Evolutionary conservation across 352 stramenopile species (phyloP), one percentile per base, ranked within the genome.

Genomic region (Globisporangium spiculum): DNA sequence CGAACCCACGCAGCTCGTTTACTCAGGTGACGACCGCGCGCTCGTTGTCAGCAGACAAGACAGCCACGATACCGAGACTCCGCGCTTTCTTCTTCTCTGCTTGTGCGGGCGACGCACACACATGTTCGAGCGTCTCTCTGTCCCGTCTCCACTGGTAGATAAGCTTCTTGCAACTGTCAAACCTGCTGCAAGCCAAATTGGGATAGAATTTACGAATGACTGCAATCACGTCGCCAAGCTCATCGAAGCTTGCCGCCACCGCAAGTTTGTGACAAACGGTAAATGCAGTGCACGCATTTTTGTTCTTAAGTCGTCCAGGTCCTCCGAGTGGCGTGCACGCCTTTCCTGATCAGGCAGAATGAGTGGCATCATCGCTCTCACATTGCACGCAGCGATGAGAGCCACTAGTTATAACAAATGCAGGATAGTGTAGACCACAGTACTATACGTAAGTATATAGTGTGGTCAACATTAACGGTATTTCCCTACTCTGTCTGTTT

Each of bases 181-280:
- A 60, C 55, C 56, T 69, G 56, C 27, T 62, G 56, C 38, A 62
- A 62, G 16, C 56, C 56, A 62, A 36, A 55, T 55, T 55, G n/a
- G 46, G 48, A 55, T 55, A 55, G 2, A 55, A 55, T 55, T 55
- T 55, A 55, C 48, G 48, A 30, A 55, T 55, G 20, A 55, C 48
- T 6, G 48, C 48, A 55, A 20, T 18, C 48, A 55, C 18, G 48
- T 55, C 48, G 48, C 48, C 48, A 55, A 55, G 48, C 48, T 55
- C 18, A 55, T 55, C 48, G 16, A 55, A 55, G 48, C 48, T 55
- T 55, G 48, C 48, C 48, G 30, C 48, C 48, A 27, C n/a, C 48
- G 48, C 48, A 55, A 55, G 48, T 6, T 55, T 55, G 48, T 55
- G 48, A 30, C 48, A n/a, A 55, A n/a, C 48, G 48, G 48, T 55